Base-by-base conservation (phyloP, 768 basidiomycete genomes). In the Suillus weaverae region DNA sequence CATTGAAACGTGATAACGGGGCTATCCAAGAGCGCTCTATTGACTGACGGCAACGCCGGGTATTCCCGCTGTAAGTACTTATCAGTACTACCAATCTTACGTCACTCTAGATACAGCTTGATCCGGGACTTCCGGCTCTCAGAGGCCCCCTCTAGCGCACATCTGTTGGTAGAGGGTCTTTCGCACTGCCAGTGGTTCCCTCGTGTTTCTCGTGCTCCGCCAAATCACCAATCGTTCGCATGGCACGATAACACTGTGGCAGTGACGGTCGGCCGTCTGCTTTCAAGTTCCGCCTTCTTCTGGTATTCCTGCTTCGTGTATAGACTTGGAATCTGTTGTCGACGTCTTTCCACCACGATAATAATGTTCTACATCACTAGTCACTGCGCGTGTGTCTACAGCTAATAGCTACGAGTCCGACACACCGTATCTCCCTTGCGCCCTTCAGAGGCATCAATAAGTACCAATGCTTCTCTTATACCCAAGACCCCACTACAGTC, bases 401-500 rank as follows among this genome's bases (percentile, higher is more conserved):
- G 32, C 18, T 54, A 20, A 13, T 20, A 20, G 32, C 32, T 4
- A 33, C 10, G 33, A 35, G 11, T 54, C 20, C 53, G 33, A 35
- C 20, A n/a, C 20, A 33, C 53, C 32, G 35, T 20, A 54, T 54
- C 53, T 35, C 14, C 4, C 32, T 54, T 54, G 20, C 32, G 5
- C 53, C 33, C 53, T 35, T n/a, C 32, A 35, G 53, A 54, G 11
- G 53, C 20, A 33, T 35, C 20, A 54, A 54, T 35, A 53, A 53
- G 16, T 54, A 35, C 33, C 30, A 14, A 33, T 54, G 53, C 53
- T 33, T 33, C 32, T 33, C 53, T 35, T 13, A 54, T 54, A n/a
- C 53, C 53, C 53, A 54, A 33, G 32, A 35, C 53, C 32, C 53
- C 53, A 54, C 32, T 33, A 54, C 32, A n/a, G 53, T 54, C 53